Evolutionary conservation across 805 yeast genomes (phyloP).

Genomic region (Schizosaccharomyces japonicus): DNA sequence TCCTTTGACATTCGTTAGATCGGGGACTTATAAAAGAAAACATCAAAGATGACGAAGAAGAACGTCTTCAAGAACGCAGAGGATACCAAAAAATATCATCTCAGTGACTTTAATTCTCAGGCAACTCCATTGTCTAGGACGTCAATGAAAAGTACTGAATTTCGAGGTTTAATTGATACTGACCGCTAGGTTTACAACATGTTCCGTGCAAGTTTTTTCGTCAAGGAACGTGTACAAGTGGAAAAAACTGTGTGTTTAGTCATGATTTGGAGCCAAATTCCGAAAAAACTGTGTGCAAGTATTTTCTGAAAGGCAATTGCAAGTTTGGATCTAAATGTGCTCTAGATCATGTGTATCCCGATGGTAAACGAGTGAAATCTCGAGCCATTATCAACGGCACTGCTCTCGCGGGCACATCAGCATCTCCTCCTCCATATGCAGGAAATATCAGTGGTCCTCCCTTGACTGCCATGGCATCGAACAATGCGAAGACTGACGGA

Average conservation of each 20-base stretch:
- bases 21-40: too few relatives aligned
- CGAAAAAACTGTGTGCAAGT: constrained; percentile 51
- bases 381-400: constrained; percentile 6
- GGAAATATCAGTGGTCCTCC: too few relatives aligned
- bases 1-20: too few relatives aligned
- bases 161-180: neutral
- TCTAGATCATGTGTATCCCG: constrained; percentile 70
- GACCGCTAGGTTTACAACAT: constrained; percentile 41
- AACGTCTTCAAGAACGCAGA: constrained; percentile 1
- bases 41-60: constrained; percentile 2
- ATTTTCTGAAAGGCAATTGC: constrained; percentile 88
- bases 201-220: constrained; percentile 87
- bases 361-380: constrained; percentile 56
- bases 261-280: constrained; percentile 40
- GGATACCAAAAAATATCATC: constrained; percentile 1
- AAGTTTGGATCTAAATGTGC: constrained; percentile 90
- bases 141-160: neutral
- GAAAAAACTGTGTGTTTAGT: constrained; percentile 71
- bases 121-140: neutral
- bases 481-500: too few relatives aligned
- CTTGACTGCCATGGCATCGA: too few relatives aligned
- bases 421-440: too few relatives aligned
- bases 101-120: neutral
- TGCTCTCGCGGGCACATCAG: too few relatives aligned
- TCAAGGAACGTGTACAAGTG: constrained; percentile 92